phyloP scores from a whole-genome alignment of 2,329 filamentous ascomycete genomes.

The Fusarium papillatum region DNA sequence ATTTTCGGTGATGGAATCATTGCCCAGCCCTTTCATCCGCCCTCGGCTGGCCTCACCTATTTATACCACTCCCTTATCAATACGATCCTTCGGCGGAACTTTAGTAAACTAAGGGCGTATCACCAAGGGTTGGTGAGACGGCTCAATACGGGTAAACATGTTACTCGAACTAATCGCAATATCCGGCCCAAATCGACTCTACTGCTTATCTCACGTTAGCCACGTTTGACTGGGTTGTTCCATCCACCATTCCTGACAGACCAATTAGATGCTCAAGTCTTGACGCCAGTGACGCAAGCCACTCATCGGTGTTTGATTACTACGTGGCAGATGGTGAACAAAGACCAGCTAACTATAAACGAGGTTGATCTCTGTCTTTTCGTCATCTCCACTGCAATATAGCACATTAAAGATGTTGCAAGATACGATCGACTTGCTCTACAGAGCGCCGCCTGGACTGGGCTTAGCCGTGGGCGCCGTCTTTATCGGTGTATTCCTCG shows the following conservation, averaged over 20 bases:
- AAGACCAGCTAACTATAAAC: neutral
- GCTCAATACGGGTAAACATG: neutral
- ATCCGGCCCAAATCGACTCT: neutral
- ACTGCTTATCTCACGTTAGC: neutral
- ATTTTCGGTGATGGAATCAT: neutral
- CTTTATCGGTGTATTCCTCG: neutral
- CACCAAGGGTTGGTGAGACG: neutral
- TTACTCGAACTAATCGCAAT: neutral
- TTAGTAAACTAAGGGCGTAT: neutral
- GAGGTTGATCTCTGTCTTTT: neutral
- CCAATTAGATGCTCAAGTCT: neutral
- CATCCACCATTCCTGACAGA: neutral
- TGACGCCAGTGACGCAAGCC: neutral
- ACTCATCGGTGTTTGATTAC: neutral
- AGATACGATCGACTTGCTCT: neutral
- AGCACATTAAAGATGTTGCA: conserved; percentile 9
- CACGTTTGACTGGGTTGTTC: neutral
- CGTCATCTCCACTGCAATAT: neutral
- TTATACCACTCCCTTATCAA: neutral
- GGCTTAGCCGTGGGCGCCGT: neutral
- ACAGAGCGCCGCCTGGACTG: neutral
- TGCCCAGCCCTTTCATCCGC: neutral
- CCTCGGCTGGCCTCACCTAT: neutral
- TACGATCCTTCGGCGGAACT: neutral
- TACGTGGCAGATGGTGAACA: neutral